Conservation (phyloP, 495 filamentous ascomycete genomes). For the Thozetella sp. region DNA sequence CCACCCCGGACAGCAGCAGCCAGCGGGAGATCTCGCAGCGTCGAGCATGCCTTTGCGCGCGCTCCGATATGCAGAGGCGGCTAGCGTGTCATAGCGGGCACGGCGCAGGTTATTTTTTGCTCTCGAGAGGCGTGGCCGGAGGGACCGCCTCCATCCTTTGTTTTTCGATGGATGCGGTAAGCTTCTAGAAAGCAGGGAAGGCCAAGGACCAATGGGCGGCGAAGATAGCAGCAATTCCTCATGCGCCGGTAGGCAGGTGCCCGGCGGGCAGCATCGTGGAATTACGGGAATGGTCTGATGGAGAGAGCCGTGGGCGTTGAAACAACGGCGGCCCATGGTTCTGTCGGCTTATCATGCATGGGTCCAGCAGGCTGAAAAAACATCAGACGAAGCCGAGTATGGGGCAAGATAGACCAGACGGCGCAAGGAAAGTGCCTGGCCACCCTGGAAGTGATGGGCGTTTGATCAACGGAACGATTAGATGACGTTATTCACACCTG, state of each 20-base stretch:
- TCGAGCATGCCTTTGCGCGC: conserved; percentile 13
- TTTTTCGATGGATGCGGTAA: conserved; percentile 9
- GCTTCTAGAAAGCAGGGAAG: conserved; percentile 22
- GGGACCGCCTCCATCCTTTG: neutral
- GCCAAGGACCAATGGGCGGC: conserved; percentile 2
- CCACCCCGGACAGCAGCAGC: neutral
- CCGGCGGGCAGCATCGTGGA: neutral
- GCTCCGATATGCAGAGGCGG: conserved; percentile 13
- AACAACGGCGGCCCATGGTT: conserved; percentile 20
- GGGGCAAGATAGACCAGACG: too few relatives aligned
- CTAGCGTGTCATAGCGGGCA: conserved; percentile 22
- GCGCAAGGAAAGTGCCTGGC: neutral
- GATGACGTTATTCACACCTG: conserved; percentile 25
- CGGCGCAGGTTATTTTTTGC: conserved; percentile 14
- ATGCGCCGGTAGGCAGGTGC: conserved; percentile 11
- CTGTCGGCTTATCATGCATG: conserved; percentile 16
- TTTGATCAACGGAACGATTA: conserved; percentile 23
- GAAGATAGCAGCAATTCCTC: conserved; percentile 9
- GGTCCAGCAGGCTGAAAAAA: conserved; percentile 6
- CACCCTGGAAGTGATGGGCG: conserved; percentile 24
- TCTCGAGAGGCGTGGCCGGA: neutral
- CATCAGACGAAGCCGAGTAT: conserved; percentile 30
- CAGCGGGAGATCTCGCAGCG: neutral
- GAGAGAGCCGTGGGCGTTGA: conserved; percentile 17
- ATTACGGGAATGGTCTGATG: neutral